phyloP scores from a whole-genome alignment of 106 monocot species.

The Dendrobium officinale region DNA sequence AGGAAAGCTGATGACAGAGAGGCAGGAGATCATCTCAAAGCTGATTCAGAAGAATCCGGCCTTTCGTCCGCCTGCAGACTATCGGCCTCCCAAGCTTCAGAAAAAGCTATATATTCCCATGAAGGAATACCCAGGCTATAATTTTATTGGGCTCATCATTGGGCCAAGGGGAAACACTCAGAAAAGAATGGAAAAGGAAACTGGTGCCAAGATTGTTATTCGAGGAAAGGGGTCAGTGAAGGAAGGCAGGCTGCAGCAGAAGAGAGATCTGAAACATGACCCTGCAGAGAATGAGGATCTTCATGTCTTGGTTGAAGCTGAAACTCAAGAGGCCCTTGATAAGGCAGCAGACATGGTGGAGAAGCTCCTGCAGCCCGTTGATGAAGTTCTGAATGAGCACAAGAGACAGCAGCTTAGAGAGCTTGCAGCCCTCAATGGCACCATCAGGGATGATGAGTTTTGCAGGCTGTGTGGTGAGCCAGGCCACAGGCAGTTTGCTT shows the following conservation, averaged over 20 bases:
- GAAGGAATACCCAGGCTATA: constrained; percentile 96
- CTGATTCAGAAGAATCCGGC: constrained; percentile 81
- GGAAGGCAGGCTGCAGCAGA: constrained; percentile 89
- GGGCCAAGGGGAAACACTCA: constrained; percentile 97
- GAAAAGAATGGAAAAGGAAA: constrained; percentile 99
- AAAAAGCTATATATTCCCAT: constrained; percentile 97
- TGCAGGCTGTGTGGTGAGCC: constrained; percentile 88
- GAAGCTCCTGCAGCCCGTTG: constrained; percentile 85
- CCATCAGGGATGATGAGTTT: constrained; percentile 88
- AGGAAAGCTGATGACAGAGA: constrained; percentile 67
- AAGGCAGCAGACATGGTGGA: constrained; percentile 90
- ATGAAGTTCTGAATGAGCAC: constrained; percentile 90
- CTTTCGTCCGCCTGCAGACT: constrained; percentile 88
- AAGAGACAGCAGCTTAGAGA: constrained; percentile 93
- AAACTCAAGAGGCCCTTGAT: constrained; percentile 78
- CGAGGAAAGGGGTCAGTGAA: constrained; percentile 88
- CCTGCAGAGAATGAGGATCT: constrained; percentile 89
- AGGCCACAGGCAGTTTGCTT: constrained; percentile 88
- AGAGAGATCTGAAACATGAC: constrained; percentile 77
- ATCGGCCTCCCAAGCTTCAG: constrained; percentile 88
- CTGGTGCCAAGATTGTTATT: constrained; percentile 94
- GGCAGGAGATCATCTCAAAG: constrained; percentile 87
- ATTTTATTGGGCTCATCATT: constrained; percentile 93
- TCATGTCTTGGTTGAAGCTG: constrained; percentile 92
- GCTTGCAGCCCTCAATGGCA: constrained; percentile 92